Evolutionary conservation across 371 early-diverging fungal genomes (phyloP).

Genomic region (Mortierella sp.): DNA sequence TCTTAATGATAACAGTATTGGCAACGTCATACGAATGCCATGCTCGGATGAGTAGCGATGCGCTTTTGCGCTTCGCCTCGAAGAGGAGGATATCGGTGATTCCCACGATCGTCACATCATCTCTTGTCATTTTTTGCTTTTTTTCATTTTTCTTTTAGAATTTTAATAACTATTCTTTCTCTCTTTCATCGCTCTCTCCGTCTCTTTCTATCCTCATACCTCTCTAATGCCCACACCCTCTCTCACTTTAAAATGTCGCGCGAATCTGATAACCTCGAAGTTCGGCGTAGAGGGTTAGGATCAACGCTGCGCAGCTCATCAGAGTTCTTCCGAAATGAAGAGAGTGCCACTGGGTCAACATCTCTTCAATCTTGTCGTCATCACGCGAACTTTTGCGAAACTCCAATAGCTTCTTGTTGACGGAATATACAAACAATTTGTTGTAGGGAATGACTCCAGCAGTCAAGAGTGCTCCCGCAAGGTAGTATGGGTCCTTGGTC

Average conservation of each 20-base stretch:
- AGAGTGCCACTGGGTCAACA: slow-evolving; percentile 35
- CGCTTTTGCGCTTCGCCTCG: no score
- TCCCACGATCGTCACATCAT: no score
- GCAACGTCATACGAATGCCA: background rate
- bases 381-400: slow-evolving; percentile 30
- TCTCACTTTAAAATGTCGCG: background rate
- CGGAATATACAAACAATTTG: slow-evolving; percentile 13
- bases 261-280: slow-evolving; percentile 2
- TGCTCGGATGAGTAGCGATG: no score
- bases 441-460: slow-evolving; percentile 29
- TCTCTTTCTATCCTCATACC: background rate
- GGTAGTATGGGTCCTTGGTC: slow-evolving; percentile 32
- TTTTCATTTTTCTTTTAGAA: no score
- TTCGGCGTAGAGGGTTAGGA: slow-evolving; percentile 34
- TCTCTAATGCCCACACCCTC: no score
- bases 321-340: slow-evolving; percentile 35
- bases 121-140: no score
- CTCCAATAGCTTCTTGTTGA: slow-evolving; percentile 34
- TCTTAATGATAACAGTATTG: background rate
- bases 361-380: slow-evolving; percentile 27
- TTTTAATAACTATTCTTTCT: background rate
- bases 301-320: slow-evolving; percentile 26
- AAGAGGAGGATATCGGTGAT: no score
- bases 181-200: background rate
- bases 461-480: slow-evolving; percentile 32